phyloP scores from a whole-genome alignment of 129 eudicot genomes.

The Saussurea involucrata region DNA sequence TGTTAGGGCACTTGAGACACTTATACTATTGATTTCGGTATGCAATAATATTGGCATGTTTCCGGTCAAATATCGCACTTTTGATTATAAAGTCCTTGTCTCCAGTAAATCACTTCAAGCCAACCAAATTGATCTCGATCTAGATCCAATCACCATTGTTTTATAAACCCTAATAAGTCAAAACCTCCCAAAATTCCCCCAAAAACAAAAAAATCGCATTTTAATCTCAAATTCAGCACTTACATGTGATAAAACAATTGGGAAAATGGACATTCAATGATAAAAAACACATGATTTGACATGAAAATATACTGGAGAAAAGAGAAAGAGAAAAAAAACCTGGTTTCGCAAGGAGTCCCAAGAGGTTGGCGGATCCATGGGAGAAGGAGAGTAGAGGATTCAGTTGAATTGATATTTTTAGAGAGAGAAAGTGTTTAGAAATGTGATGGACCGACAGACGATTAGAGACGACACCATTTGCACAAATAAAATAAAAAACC shows the following conservation, averaged over 20 bases:
- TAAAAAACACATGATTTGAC: slow-evolving; percentile 11
- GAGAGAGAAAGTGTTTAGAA: slow-evolving; percentile 6
- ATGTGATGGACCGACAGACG: slow-evolving; percentile 35
- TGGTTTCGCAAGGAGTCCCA: slow-evolving; percentile 39
- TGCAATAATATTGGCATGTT: not conserved
- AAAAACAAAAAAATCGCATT: not conserved
- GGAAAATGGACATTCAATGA: not conserved
- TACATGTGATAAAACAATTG: not conserved
- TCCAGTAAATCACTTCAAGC: not conserved
- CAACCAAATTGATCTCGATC: not conserved
- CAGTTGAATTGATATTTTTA: not conserved
- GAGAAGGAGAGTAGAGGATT: not conserved
- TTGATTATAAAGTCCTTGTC: not conserved
- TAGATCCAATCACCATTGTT: slow-evolving; percentile 21
- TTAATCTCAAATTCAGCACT: not conserved
- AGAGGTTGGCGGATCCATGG: slow-evolving; percentile 45
- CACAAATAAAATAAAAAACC: not conserved
- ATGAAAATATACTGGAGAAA: not conserved
- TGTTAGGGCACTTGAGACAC: not conserved
- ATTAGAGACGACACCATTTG: slow-evolving; percentile 25
- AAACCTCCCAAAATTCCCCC: not conserved
- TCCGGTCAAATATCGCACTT: not conserved
- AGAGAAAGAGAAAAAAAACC: slow-evolving; percentile 2
- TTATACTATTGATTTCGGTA: not conserved
- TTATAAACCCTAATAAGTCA: slow-evolving; percentile 18